Base-by-base conservation (phyloP, 345 rosid genomes). In the Pistacia vera region DNA sequence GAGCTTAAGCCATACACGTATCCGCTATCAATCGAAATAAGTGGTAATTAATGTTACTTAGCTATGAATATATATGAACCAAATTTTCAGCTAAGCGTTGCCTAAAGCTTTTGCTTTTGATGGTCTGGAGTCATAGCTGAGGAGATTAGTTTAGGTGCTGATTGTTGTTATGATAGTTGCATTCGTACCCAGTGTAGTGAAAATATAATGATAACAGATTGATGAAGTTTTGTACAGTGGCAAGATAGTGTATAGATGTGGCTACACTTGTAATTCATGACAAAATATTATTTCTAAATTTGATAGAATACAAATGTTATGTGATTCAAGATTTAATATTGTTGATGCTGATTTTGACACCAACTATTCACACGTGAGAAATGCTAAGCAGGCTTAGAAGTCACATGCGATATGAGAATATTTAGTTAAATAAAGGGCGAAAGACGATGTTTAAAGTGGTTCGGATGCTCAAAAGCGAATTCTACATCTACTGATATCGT, bases 1-100 rank as follows among this genome's bases (percentile, higher is more conserved):
- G 86, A 80, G 63, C 77, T 65, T 84, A 63, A 30, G 91, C 88
- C 68, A 86, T 94, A 66, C 97, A 92, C 75, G 79, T 94, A 9
- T 84, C 92, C 77, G 96, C 90, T 56, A 68, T 80, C 38, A 88
- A 83, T 81, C 97, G 92, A 85, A 92, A 97, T 59, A 94, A 94
- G 76, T 94, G 98, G 97, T 89, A 25, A 25, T 25, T 25, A 25
- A 25, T 25, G 25, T 25, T 25, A 25, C 25, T 25, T 25, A 25
- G 25, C 25, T 25, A 25, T 25, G 25, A 25, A 25, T 25, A 25
- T 25, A 0, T 25, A 25, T 25, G 25, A 25, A 25, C 25, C 25
- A 25, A 25, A 25, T 25, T 25, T 25, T 25, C 25, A 25, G 25
- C 25, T 25, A 25, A 25, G 25, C 25, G 25, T 25, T 25, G 25